Conservation (phyloP, 2,329 filamentous ascomycete genomes). For the Clonostachys chloroleuca region DNA sequence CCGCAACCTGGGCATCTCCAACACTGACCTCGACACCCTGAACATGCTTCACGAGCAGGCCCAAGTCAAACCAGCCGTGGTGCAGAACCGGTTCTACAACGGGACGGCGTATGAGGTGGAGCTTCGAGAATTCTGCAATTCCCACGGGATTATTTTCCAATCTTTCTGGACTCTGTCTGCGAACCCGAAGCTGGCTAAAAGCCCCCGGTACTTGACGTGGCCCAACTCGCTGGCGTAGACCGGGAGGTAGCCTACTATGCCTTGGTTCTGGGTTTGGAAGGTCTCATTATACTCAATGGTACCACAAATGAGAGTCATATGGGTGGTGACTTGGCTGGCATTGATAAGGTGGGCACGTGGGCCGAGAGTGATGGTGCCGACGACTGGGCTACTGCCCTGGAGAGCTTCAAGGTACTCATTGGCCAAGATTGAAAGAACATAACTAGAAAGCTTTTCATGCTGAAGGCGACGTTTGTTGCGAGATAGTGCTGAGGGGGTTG, state of each 20-base stretch:
- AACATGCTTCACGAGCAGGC: conserved; percentile 41
- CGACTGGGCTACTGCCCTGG: conserved; percentile 43
- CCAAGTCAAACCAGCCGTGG: conserved; percentile 44
- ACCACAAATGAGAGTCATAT: conserved; percentile 41
- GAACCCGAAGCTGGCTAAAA: conserved; percentile 31
- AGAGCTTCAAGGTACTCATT: conserved; percentile 37
- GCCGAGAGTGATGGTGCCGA: conserved; percentile 33
- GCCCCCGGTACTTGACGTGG: conserved; percentile 45
- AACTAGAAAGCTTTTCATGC: background rate
- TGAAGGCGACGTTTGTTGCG: no score
- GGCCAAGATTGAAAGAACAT: conserved; percentile 10
- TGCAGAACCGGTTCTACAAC: conserved; percentile 72
- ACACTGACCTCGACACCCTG: conserved; percentile 57
- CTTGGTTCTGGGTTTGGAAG: conserved; percentile 40
- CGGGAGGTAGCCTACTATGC: conserved; percentile 38
- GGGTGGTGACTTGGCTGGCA: conserved; percentile 40
- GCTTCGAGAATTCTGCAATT: conserved; percentile 48
- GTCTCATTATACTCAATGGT: conserved; percentile 37
- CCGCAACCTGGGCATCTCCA: conserved; percentile 70
- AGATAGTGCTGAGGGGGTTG: no score
- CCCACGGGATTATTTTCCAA: conserved; percentile 39
- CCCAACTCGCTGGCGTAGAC: conserved; percentile 25
- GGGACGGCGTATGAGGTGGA: conserved; percentile 54
- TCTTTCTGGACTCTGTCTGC: conserved; percentile 50
- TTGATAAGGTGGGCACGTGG: conserved; percentile 33